Base-by-base conservation (phyloP, 2,329 filamentous ascomycete genomes). In the Fusarium heterosporum region DNA sequence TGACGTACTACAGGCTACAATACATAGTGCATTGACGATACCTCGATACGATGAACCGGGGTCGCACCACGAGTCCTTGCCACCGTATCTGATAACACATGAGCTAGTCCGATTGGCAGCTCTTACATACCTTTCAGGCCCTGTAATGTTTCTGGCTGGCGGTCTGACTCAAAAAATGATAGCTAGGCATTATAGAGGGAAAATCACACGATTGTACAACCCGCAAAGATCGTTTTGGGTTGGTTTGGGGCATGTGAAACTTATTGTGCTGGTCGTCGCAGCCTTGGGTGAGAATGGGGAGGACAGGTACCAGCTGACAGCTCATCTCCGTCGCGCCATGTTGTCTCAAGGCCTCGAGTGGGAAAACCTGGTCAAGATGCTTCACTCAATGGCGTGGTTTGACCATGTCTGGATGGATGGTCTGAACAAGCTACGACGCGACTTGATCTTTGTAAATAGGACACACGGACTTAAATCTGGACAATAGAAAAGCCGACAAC, bases 121-220 rank as follows among this genome's bases (percentile, higher is more conserved):
- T 4, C 47, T 50, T 9, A 2, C 38, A 10, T 41, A 50, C 19
- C 47, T 50, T 6, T 40, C 47, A 2, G 47, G 47, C 1, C 47
- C 47, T 13, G 36, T 38, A 8, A 50, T 25, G 19, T 50, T 50
- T 17, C 17, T 41, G 12, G 47, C 47, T 13, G 36, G 47, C 4
- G 30, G 29, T 5, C n/a, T 36, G 16, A n/a, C 10, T 10, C 28
- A 30, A 14, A 50, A 40, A 9, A 10, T 50, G 17, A 26, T 41
- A 12, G 19, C 8, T 7, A 25, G 34, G 1, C 47, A 25, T 22
- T 30, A 29, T 1, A 40, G 9, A 30, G 47, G 47, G 11, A 14
- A 6, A 5, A 11, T 50, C 8, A 14, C 26, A 3, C 40, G 9
- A 3, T 10, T 50, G 1, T 50, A 30, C 8, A 14, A 13, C 19